Base-by-base conservation (phyloP, 2,329 filamentous ascomycete genomes). In the Hypocreales sp. region DNA sequence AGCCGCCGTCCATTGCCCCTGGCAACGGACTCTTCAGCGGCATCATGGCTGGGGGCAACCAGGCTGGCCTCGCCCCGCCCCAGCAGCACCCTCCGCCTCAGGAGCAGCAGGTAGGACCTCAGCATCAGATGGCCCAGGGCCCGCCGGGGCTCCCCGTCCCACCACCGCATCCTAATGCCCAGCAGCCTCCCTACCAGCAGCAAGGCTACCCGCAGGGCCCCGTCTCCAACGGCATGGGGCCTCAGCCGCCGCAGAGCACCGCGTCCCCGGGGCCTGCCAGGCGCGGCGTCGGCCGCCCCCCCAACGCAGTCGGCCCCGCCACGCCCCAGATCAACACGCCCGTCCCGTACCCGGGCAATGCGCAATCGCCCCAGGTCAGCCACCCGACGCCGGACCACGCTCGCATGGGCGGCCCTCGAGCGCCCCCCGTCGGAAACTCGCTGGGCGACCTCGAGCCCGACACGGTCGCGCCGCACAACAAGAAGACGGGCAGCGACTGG, bases 1-100 rank as follows among this genome's bases (percentile, higher is more conserved):
- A 83, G 35, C 79, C 80, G 34, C 87, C 90, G 20, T 86, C 82
- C 26, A 80, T 95, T 40, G 82, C 84, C 16, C 80, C 92, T 46
- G 86, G 87, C 15, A 87, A 79, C 50, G 90, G 92, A 46, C 67
- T 95, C 22, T 95, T 98, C 48, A 84, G 83, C 40, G 84, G 83
- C 31, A 93, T 95, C 48, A 95, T 98, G 82, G 74, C 86, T 30
- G 87, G 87, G 38, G 73, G 69, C 35, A 80, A 77, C 43, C 83
- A 87, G 58, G 79, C 77, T 42, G 83, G 80, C 34, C 79, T 83
- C 36, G 82, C 81, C 34, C 75, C 92, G 40, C 84, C 84, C 37
- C 68, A 71, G 42, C 73, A 73, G 22, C 74, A 54, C 31, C 46
- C 92, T 42, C 84, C 83, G 40, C 67, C 67, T 35, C 72, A 76